Evolutionary conservation across 208 protist genomes (phyloP), one percentile per base, ranked within the genome.

Genomic region (Trypanosoma platydactyli): DNA sequence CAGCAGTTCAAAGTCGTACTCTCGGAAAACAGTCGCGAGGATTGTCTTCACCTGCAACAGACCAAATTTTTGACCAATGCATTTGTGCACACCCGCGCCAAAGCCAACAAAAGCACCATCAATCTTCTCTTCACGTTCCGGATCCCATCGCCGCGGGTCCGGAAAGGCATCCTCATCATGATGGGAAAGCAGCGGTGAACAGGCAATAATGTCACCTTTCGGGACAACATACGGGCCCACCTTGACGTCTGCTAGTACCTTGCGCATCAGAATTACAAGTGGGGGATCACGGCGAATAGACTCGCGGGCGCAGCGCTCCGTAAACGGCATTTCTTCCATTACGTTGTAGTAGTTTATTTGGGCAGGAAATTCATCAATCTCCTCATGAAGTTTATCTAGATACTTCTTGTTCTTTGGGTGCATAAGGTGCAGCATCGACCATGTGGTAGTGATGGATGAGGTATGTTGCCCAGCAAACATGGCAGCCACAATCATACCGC

Each of bases 381-480:
- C 88, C 55, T 79, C 61, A 60, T 80, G 84, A 35, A 91, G 64
- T 51, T 77, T 83, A 24, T 71, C 76, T 27, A 89, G 71, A 53
- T 83, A 60, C 68, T 76, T 77, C 70, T 79, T 81, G 72, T 94
- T 91, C 50, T 73, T 76, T 42, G 70, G 68, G 57, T 84, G 67
- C 70, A 94, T 87, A 12, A 96, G 79, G 68, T 89, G 84, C 40
- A 97, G 73, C 63, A 92, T 65, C n/a, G 92, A 91, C 94, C 92
- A 98, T 24, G 86, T 87, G 20, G 84, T 80, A 16, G 94, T 96
- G 71, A 97, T 96, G 13, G 89, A 86, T 33, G 84, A 94, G 3
- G 94, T 98, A 80, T 98, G 94, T 79, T 98, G 94, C 35, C 94
- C 94, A 25, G 92, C 94, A 75, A 98, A 97, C 81, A 98, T 91